Evolutionary conservation across 106 monocot species (phyloP).

Genomic region (Phalaenopsis aphrodite): DNA sequence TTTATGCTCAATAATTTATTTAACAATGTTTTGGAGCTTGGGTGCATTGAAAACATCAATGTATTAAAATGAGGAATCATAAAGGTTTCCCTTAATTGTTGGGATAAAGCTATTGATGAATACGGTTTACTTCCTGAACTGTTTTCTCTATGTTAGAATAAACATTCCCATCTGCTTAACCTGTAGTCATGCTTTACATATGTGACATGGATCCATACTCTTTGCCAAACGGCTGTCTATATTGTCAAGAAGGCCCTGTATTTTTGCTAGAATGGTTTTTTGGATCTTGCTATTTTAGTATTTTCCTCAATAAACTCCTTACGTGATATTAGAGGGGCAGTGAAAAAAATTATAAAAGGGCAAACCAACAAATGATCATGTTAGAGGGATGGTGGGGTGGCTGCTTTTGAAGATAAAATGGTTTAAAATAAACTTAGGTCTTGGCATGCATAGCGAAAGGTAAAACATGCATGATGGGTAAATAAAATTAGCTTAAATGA

Average conservation of each 20-base stretch:
- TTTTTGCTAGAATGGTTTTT: not conserved
- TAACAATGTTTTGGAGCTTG: no score
- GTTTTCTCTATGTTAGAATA: no score
- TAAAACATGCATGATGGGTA: not conserved
- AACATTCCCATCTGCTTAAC: not conserved
- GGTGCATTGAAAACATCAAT: no score
- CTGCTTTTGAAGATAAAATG: no score
- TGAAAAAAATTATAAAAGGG: not conserved
- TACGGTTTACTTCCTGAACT: no score
- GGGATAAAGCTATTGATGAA: no score
- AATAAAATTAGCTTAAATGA: not conserved
- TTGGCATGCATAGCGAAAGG: no score
- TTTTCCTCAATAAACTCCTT: not conserved
- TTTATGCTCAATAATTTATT: no score
- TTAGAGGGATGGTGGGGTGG: no score
- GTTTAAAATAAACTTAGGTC: no score
- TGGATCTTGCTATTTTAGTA: not conserved
- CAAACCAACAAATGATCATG: not conserved
- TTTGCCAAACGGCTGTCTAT: not conserved
- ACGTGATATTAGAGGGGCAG: not conserved
- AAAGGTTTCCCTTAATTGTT: no score
- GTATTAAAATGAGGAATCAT: no score
- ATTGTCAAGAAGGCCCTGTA: not conserved
- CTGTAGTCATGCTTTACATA: not conserved
- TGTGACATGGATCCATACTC: not conserved